These are phyloP conservation scores for Colletotrichum salicis DNA, from an alignment of 2,329 filamentous ascomycete species.

Conservation along the genomic window DNA sequence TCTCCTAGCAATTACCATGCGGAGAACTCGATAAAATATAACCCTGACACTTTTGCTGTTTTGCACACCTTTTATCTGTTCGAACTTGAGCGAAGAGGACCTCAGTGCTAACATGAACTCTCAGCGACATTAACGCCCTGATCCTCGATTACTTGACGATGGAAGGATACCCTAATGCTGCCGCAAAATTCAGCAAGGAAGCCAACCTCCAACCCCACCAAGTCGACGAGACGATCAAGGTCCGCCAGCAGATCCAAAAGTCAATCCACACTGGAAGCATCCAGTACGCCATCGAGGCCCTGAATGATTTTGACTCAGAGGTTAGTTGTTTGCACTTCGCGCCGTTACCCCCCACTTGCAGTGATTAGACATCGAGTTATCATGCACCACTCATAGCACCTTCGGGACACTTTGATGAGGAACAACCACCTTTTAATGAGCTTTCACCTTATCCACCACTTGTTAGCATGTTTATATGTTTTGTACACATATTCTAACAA, in stretches of 20 bases:
- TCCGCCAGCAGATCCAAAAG: constrained; percentile 84
- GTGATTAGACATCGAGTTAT: constrained; percentile 94
- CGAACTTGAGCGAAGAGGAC: background rate
- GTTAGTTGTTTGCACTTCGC: constrained; percentile 62
- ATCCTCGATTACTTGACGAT: constrained; percentile 98
- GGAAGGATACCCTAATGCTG: constrained; percentile 92
- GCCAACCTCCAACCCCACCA: constrained; percentile 84
- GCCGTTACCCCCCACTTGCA: constrained; percentile 52
- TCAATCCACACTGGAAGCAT: constrained; percentile 89
- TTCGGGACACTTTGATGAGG: constrained; percentile 88
- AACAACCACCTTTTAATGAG: constrained; percentile 70
- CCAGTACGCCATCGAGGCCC: constrained; percentile 82
- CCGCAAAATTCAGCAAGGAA: constrained; percentile 92
- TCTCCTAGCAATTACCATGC: constrained; percentile 94
- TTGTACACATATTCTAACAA: constrained; percentile 41
- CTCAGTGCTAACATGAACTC: constrained; percentile 41
- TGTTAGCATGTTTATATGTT: background rate
- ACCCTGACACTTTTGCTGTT: constrained; percentile 59
- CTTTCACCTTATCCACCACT: constrained; percentile 26
- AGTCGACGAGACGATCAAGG: constrained; percentile 77
- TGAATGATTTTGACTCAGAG: constrained; percentile 92
- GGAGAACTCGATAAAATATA: constrained; percentile 85
- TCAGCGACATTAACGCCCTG: constrained; percentile 91
- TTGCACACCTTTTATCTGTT: constrained; percentile 34
- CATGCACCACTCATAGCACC: constrained; percentile 99